phyloP scores from a whole-genome alignment of 2,329 filamentous ascomycete genomes.

The Colletotrichum melonis region DNA sequence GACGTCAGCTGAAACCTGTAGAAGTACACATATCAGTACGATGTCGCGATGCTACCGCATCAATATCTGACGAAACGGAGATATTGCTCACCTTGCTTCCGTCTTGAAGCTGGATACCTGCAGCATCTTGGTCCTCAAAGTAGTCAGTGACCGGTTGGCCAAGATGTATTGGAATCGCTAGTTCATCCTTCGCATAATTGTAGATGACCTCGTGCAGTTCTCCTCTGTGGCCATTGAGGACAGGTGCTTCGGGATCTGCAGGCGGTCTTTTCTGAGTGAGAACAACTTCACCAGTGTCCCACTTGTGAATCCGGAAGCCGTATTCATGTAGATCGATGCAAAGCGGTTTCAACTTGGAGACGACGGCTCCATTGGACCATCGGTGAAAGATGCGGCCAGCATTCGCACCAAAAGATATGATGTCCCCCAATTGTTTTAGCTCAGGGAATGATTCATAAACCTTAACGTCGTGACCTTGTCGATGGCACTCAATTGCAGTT shows the following conservation, averaged over 20 bases:
- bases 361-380: background rate
- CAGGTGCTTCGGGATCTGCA: conserved; percentile 58
- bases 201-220: conserved; percentile 71
- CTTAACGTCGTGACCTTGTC: conserved; percentile 68
- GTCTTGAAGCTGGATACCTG: background rate
- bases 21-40: background rate
- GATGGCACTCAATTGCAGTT: conserved; percentile 71
- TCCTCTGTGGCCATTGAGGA: conserved; percentile 70
- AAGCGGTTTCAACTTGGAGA: background rate
- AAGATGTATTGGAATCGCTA: conserved; percentile 67
- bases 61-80: background rate
- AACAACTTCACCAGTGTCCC: conserved; percentile 40
- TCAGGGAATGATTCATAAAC: conserved; percentile 69
- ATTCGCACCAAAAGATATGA: background rate
- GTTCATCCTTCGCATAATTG: conserved; percentile 64
- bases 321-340: background rate
- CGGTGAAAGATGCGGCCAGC: background rate
- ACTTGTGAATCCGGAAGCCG: background rate
- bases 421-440: conserved; percentile 62
- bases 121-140: background rate
- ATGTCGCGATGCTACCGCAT: background rate
- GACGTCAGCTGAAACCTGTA: conserved; percentile 55
- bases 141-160: conserved; percentile 58
- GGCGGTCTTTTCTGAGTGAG: conserved; percentile 63
- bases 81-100: background rate